phyloP scores from a whole-genome alignment of 2,329 filamentous ascomycete genomes.

The Beauveria scarabaeidicola region DNA sequence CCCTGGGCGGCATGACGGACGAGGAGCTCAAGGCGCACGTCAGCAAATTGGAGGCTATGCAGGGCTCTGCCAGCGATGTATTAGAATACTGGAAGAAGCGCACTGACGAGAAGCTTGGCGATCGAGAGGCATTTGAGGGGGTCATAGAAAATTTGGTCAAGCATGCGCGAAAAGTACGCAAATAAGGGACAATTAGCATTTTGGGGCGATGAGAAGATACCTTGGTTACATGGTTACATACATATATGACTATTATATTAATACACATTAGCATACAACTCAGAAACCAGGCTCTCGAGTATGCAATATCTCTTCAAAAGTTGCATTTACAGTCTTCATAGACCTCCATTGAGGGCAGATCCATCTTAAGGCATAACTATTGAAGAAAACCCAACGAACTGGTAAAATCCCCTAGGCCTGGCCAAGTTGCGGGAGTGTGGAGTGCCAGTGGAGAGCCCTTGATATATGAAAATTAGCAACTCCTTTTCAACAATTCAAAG shows the following conservation, averaged over 20 bases:
- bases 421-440: no score
- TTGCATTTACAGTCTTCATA: no score
- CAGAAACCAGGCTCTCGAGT: no score
- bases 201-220: background rate
- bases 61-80: conserved; percentile 64
- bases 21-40: conserved; percentile 68
- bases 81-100: conserved; percentile 83
- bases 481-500: background rate
- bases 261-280: background rate
- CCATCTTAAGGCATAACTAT: no score
- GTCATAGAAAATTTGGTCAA: conserved; percentile 96
- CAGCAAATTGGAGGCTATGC: conserved; percentile 57
- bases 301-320: no score
- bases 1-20: conserved; percentile 69
- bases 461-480: background rate
- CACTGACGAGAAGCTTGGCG: conserved; percentile 77
- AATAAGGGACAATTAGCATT: conserved; percentile 35
- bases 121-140: conserved; percentile 89
- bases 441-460: no score
- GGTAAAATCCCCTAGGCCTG: no score
- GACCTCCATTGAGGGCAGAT: no score
- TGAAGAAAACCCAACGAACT: no score
- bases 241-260: background rate
- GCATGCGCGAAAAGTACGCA: conserved; percentile 77
- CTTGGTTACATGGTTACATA: conserved; percentile 6